Evolutionary conservation across 2,329 filamentous ascomycete genomes (phyloP).

Genomic region (Kalmusia sp.): DNA sequence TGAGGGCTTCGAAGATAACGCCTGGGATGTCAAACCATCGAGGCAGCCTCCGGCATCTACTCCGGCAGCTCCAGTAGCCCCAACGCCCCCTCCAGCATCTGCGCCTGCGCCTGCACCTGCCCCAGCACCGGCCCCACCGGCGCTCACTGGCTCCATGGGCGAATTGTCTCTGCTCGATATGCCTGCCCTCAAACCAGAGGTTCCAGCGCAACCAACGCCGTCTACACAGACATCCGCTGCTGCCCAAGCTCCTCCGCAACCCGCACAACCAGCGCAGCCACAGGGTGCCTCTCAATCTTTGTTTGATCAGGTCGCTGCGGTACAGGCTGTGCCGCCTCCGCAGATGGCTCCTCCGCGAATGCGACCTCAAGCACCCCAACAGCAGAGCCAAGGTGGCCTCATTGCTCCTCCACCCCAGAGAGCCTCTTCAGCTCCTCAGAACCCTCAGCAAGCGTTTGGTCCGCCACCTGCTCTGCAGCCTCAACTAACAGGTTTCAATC

Average conservation of each 20-base stretch:
- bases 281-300: constrained; percentile 54
- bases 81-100: constrained; percentile 51
- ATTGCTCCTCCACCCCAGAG: constrained; percentile 80
- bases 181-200: constrained; percentile 50
- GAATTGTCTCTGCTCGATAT: constrained; percentile 69
- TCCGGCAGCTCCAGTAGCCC: constrained; percentile 46
- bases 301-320: constrained; percentile 46
- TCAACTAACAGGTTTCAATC: constrained; percentile 77
- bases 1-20: constrained; percentile 90
- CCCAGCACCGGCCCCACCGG: constrained; percentile 53
- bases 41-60: constrained; percentile 60
- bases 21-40: constrained; percentile 92
- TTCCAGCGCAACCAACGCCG: constrained; percentile 49
- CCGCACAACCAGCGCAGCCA: constrained; percentile 47
- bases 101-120: constrained; percentile 60
- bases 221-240: constrained; percentile 54
- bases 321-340: constrained; percentile 48
- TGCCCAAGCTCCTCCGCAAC: constrained; percentile 44
- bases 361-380: constrained; percentile 74
- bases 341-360: constrained; percentile 61
- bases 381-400: constrained; percentile 65
- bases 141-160: constrained; percentile 70
- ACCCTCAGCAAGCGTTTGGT: constrained; percentile 70
- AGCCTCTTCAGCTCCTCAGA: constrained; percentile 86
- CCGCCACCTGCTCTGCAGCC: constrained; percentile 77